Base-by-base conservation (phyloP, 345 rosid genomes). In the Citrus trifoliata region DNA sequence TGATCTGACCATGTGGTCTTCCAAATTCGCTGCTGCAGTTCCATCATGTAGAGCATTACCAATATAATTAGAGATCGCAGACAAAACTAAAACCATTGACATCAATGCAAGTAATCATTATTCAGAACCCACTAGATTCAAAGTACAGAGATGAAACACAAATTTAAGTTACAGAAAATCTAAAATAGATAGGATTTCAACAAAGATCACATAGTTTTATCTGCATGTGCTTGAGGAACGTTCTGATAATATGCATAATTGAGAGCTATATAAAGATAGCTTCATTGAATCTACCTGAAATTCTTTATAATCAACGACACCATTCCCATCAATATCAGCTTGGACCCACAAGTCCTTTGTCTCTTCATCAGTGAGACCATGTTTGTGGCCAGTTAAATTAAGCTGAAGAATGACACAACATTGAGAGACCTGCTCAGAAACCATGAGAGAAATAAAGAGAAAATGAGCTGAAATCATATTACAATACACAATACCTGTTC, bases 1-100 rank as follows among this genome's bases (percentile, higher is more conserved):
- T 84, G 86, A 69, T 88, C 94, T 58, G 88, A 85, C 83, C 91
- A 82, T 33, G 82, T 70, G 12, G 90, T 79, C 76, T 90, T 89
- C 97, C 99, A 93, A 58, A 95, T 93, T 83, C 90, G 87, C 79
- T 88, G 92, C 97, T 91, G 93, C 90, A 85, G 53, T 67, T 63
- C 53, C 80, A 84, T 42, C 3, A 72, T 68, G 53, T 51, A 21
- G 59, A 70, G n/a, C 70, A 68, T 73, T 56, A 76, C 37, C 67
- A 40, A 27, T 69, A 67, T 53, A 7, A 53, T 53, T 66, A 32
- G 12, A 38, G 12, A 38, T 38, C 25, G 67, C 51, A 12, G 60
- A 18, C 6, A 71, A 32, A 32, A 51, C 28, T 5, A 60, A 74
- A n/a, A 76, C 7, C 28, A 42, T 65, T 28, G 33, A 18, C n/a